These are phyloP conservation scores for Jasminum sambac DNA, from an alignment of 257 asterid genomes.

Conservation along the genomic window DNA sequence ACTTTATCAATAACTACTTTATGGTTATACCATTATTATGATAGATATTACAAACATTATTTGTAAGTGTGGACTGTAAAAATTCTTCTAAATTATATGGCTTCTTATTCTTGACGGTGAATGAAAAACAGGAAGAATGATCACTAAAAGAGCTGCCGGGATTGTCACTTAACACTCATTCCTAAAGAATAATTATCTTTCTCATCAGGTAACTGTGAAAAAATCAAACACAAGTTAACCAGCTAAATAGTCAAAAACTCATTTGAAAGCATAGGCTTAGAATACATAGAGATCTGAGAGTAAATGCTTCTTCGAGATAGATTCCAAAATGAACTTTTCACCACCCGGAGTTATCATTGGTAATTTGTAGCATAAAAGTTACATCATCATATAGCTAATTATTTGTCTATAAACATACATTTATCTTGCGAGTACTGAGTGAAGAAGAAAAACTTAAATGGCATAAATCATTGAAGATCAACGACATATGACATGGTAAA, in stretches of 20 bases:
- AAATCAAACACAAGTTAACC: neutral
- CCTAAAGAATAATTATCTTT: slow-evolving; percentile 1
- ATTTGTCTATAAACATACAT: neutral
- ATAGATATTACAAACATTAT: neutral
- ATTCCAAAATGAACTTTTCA: neutral
- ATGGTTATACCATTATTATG: neutral
- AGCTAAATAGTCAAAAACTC: neutral
- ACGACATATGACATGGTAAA: neutral
- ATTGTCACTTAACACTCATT: neutral
- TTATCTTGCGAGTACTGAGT: neutral
- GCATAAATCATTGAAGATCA: neutral
- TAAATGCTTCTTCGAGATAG: neutral
- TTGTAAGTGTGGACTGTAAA: neutral
- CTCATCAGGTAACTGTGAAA: neutral
- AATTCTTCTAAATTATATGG: neutral
- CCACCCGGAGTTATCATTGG: neutral
- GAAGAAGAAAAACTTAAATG: neutral
- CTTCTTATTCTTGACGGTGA: neutral
- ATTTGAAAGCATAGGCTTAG: neutral
- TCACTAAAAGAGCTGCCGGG: neutral
- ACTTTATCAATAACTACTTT: neutral
- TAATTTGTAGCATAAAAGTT: neutral
- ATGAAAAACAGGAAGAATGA: neutral
- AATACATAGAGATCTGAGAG: neutral
- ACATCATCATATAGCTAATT: slow-evolving; percentile 10